Base-by-base conservation (phyloP, 148 eudicot species). In the Silene latifolia region DNA sequence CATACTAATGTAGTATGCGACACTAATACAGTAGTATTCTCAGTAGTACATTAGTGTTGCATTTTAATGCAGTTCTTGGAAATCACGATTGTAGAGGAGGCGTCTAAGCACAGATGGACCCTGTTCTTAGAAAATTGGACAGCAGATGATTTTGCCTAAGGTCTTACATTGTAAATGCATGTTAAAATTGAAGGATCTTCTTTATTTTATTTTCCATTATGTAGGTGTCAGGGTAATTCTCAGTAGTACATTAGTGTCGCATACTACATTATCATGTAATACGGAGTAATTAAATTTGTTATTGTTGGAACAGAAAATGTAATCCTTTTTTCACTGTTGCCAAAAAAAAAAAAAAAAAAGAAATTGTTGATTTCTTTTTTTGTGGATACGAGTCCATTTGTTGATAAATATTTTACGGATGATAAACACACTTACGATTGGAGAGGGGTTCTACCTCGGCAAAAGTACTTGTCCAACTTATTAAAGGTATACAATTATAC, bases 21-120 rank as follows among this genome's bases (percentile, higher is more conserved):
- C n/a, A n/a, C n/a, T n/a, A n/a, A n/a, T n/a, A n/a, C n/a, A n/a
- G n/a, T n/a, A n/a, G n/a, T n/a, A n/a, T n/a, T n/a, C n/a, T n/a
- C n/a, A n/a, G n/a, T n/a, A n/a, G n/a, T n/a, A n/a, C n/a, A n/a
- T n/a, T n/a, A n/a, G n/a, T n/a, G n/a, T n/a, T n/a, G n/a, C n/a
- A n/a, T n/a, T n/a, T n/a, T n/a, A n/a, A 17, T 58, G 78, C 81
- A 91, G 98, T 91, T 76, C 75, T 91, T 69, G 97, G 95, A 2
- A 91, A 91, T 71, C 97, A 91, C 81, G 97, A 91, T 67, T 93
- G 89, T 74, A 83, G 98, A 53, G 98, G 98, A 68, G 85, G 91
- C 82, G 95, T 68, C 4, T 32, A 74, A 77, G 95, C 97, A 65
- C 98, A 93, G 39, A 72, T 91, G 72, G 86, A 88, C 75, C 84